Evolutionary conservation across 192 early-diverging fungal genomes (phyloP).

Genomic region (Anaeromyces robustus): DNA sequence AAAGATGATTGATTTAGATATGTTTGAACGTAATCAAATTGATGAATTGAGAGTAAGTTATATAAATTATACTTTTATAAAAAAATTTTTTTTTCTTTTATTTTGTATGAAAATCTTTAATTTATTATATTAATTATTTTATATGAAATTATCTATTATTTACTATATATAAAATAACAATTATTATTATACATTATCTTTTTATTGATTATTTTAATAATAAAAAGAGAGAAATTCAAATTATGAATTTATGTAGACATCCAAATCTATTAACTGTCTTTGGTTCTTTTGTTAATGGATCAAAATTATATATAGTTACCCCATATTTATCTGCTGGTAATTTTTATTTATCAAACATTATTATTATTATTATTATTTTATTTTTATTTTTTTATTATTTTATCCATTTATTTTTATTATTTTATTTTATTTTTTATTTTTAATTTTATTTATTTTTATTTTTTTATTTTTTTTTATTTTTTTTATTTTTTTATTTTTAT

Average conservation of each 20-base stretch:
- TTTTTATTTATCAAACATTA: constrained; percentile 4
- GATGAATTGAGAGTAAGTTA: constrained; percentile 63
- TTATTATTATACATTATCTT: background rate
- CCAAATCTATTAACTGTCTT: constrained; percentile 68
- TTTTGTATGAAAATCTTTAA: no score
- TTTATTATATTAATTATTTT: no score
- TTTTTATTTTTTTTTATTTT: background rate
- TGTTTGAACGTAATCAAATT: constrained; percentile 82
- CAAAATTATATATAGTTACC: constrained; percentile 70
- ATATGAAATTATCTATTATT: no score
- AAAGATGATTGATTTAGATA: constrained; percentile 78
- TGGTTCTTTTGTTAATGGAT: constrained; percentile 66
- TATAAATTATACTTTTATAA: background rate
- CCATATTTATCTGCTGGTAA: constrained; percentile 54
- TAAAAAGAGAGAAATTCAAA: constrained; percentile 59
- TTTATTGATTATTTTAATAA: background rate
- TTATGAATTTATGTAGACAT: constrained; percentile 78
- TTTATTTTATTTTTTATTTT: constrained; percentile 1
- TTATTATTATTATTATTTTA: constrained; percentile 8
- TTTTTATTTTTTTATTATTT: background rate
- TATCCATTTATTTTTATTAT: constrained; percentile 8
- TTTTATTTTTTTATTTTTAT: constrained; percentile 5
- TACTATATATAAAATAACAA: background rate
- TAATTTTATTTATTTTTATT: background rate
- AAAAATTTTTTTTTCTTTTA: no score